Evolutionary conservation across 805 yeast genomes (phyloP), one percentile per base, ranked within the genome.

Genomic region (Wickerhamomyces bovis): DNA sequence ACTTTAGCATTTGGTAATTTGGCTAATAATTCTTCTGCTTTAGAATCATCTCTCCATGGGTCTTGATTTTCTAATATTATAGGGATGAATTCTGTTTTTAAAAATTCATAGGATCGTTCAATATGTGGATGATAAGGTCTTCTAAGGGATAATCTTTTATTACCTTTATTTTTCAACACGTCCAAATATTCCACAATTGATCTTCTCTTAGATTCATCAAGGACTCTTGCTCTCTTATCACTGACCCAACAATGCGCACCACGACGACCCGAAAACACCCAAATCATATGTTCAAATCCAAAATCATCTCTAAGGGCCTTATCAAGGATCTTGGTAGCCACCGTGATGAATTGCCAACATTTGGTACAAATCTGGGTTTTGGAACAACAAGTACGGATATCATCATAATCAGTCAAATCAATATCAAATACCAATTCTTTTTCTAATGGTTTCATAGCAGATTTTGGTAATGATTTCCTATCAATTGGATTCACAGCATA

Each of bases 181-280:
- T 88, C 92, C 62, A 94, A 64, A 62, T 94, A 94, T 54, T 87
- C 90, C 28, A 90, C 83, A 12, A 94, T 77, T 3, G 95, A 80
- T 56, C 84, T 74, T 58, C 99, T 77, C 50, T 80, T 78, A 6
- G 70, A 58, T 63, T 94, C 98, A 52, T 79, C 85, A 51, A 94
- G 65, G 2, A 63, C 57, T 47, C 97, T 70, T 1, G 97, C 97
- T 42, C 90, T 70, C 46, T 76, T 67, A 62, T 94, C 99, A 65
- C 96, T 86, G 21, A 94, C 76, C 99, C 99, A 94, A 60, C 98
- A 95, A 73, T 94, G 99, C 15, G 95, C 96, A 65, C 99, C 99
- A 77, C 99, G 86, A 73, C 99, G 85, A 41, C 99, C 99, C 1
- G 97, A 89, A 61, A 88, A 94, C 5, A 92, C 96, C 98, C 98